These are phyloP conservation scores for Margaritispora aquatica DNA, from an alignment of 495 filamentous ascomycete species.

Conservation along the genomic window DNA sequence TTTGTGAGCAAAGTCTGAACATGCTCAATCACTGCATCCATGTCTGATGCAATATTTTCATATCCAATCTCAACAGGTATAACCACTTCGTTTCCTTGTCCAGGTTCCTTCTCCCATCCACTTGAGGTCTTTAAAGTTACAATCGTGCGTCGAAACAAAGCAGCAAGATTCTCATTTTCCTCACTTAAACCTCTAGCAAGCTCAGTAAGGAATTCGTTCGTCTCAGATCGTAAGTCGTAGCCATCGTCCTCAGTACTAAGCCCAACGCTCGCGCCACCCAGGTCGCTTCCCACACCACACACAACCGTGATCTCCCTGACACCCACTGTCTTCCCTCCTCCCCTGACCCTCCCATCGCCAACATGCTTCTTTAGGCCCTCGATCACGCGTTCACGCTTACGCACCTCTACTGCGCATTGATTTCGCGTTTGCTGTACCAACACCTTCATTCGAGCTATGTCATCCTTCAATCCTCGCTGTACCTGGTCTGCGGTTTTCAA, in stretches of 20 bases:
- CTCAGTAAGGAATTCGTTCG: slow-evolving; percentile 85
- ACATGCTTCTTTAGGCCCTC: slow-evolving; percentile 78
- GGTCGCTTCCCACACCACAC: slow-evolving; percentile 32
- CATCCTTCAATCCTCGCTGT: slow-evolving; percentile 66
- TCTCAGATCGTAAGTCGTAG: slow-evolving; percentile 78
- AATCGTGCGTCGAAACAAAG: slow-evolving; percentile 63
- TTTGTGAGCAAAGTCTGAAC: slow-evolving; percentile 81
- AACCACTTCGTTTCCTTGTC: slow-evolving; percentile 33
- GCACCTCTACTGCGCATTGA: slow-evolving; percentile 85
- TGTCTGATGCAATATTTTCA: slow-evolving; percentile 63
- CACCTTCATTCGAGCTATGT: slow-evolving; percentile 69
- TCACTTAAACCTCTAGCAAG: slow-evolving; percentile 83
- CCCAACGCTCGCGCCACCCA: slow-evolving; percentile 28
- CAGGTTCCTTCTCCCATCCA: slow-evolving; percentile 53
- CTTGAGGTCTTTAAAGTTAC: slow-evolving; percentile 71
- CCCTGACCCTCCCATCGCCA: slow-evolving; percentile 42
- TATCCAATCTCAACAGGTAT: slow-evolving; percentile 37
- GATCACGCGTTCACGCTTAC: slow-evolving; percentile 85
- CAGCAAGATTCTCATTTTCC: slow-evolving; percentile 83
- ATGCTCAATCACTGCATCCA: slow-evolving; percentile 71
- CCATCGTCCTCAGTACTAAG: slow-evolving; percentile 48
- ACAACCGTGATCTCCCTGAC: slow-evolving; percentile 51
- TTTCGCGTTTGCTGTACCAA: slow-evolving; percentile 74
- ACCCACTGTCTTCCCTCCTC: slow-evolving; percentile 38
- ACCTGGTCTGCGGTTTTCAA: slow-evolving; percentile 65